Evolutionary conservation across 306 rosid species (phyloP), one percentile per base, ranked within the genome.

Genomic region (Dalbergia cochinchinensis): DNA sequence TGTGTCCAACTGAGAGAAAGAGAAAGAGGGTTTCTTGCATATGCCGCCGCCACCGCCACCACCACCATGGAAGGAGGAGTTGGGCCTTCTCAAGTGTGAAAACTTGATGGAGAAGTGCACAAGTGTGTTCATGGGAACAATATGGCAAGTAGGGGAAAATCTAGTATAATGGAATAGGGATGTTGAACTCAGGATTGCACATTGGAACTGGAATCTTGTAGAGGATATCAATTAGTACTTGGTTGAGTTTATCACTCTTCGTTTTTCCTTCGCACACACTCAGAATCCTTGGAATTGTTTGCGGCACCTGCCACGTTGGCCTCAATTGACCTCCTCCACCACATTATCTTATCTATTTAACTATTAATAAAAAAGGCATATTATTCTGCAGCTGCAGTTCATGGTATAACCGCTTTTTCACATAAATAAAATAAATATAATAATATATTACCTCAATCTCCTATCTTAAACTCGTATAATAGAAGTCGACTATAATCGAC

Each of bases 51-150:
- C 81, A 70, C 55, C 55, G 5, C 31, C 31, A 26, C 31, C 79
- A 47, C 73, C 81, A 70, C 57, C 57, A 15, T 13, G 19, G 16
- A 83, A 79, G 69, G 87, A 15, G 63, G 61, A 74, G 70, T 58
- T 61, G 70, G 70, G 65, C 69, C 85, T 26, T 26, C 31, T 84
- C 58, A 78, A 91, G 76, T 83, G 33, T 47, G 90, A 78, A 74
- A 88, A 74, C 59, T 87, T 88, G 54, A 78, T 19, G 63, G 89
- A 82, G 85, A 86, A 60, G 67, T 88, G 91, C 33, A 87, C 47
- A 34, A 79, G 73, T 12, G 83, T 74, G 71, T 83, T 79, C 97
- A 89, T 90, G 80, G 90, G 75, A 80, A 65, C 26, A 54, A 81
- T 53, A 61, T 45, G 22, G 20, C 10, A 44, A 47, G 42, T 62